Percentiles rank a stretch among this genome's conserved stretches.
Evolutionary conservation across 2,329 filamentous ascomycete species (phyloP).

Genomic region (Mycosphaerella sp.): DNA sequence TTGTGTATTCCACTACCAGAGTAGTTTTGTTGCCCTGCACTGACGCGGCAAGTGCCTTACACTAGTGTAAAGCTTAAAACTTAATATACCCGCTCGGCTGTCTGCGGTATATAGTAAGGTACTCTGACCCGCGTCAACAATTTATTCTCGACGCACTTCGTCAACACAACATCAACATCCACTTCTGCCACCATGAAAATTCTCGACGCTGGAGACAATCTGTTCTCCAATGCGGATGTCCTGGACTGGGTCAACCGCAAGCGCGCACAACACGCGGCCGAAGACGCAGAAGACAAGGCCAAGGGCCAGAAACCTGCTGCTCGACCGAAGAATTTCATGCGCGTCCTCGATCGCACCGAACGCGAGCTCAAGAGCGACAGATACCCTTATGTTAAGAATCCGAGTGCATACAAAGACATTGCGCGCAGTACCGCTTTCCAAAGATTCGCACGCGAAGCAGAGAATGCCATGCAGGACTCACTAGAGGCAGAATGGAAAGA

Average conservation of each 20-base stretch:
- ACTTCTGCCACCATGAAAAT: slow-evolving; percentile 26
- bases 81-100: no score
- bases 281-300: slow-evolving; percentile 28
- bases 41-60: no score
- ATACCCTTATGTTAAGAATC: slow-evolving; percentile 30
- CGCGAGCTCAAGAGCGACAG: slow-evolving; percentile 27
- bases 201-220: slow-evolving; percentile 34
- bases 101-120: no score
- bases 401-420: slow-evolving; percentile 25
- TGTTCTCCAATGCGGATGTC: slow-evolving; percentile 34
- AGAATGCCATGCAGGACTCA: slow-evolving; percentile 24
- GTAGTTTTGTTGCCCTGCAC: background rate
- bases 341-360: slow-evolving; percentile 29
- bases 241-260: slow-evolving; percentile 32
- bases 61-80: no score
- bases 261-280: slow-evolving; percentile 28
- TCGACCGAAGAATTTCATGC: slow-evolving; percentile 31
- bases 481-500: slow-evolving; percentile 28
- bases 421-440: slow-evolving; percentile 23
- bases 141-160: background rate
- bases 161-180: background rate
- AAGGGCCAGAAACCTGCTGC: slow-evolving; percentile 19
- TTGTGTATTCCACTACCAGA: background rate
- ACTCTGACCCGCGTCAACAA: no score
- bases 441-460: slow-evolving; percentile 22